Base-by-base conservation (phyloP, 495 filamentous ascomycete genomes). In the Rostrohypoxylon terebratum region DNA sequence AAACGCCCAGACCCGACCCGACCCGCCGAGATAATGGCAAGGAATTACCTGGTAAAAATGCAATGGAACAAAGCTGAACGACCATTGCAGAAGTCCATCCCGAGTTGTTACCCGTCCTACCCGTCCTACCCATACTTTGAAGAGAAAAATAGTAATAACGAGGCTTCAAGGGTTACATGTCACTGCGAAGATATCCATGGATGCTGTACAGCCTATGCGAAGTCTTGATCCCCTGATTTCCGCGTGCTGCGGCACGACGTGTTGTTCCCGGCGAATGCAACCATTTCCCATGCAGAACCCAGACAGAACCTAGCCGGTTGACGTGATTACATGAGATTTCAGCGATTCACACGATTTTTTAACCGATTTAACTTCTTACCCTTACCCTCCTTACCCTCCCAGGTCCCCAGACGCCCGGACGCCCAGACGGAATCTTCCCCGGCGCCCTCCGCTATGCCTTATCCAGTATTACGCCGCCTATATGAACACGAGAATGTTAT, bases 111-210 rank as follows among this genome's bases (percentile, higher is more conserved):
- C 28, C 28, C 28, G 28, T 28, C 28, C 6, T 28, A 28, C 28
- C 28, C 28, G 28, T 28, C 28, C 6, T n/a, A n/a, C n/a, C n/a
- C n/a, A n/a, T 50, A 20, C 2, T 53, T 28, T 8, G 25, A 13
- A 20, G 18, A 9, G 6, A n/a, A 38, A 11, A 1, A 9, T n/a
- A n/a, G n/a, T n/a, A n/a, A n/a, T n/a, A 25, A 42, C 38, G 38
- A 38, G 34, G 34, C 7, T 38, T 9, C 13, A 28, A 57, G 53
- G 53, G 53, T 57, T 57, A 23, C 53, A 57, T 57, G 53, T 57
- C 53, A 38, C 13, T 42, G 38, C 38, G 38, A 14, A 42, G 28
- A 42, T 42, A n/a, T n/a, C n/a, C n/a, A n/a, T n/a, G n/a, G n/a
- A n/a, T n/a, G n/a, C n/a, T n/a, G n/a, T n/a, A n/a, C n/a, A n/a